Evolutionary conservation across 2,329 filamentous ascomycete genomes (phyloP).

Genomic region (Thermoascus crustaceus): DNA sequence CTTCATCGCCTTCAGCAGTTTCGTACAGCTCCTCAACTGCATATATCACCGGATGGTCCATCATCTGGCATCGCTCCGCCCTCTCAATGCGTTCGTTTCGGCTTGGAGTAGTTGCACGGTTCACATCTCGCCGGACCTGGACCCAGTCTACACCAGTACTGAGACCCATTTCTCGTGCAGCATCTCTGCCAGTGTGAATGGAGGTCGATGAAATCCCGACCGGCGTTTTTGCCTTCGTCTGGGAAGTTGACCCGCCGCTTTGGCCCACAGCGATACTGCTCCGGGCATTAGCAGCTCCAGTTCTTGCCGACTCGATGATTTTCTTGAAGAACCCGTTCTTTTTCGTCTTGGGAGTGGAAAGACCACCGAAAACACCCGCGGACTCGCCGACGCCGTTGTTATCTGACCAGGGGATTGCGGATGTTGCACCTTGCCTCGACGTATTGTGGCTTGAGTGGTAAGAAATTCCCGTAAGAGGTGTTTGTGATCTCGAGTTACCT

Average conservation of each 20-base stretch:
- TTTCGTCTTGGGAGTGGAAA: constrained; percentile 65
- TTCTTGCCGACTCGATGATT: constrained; percentile 89
- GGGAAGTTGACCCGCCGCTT: constrained; percentile 36
- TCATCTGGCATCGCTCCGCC: constrained; percentile 84
- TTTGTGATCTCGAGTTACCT: constrained; percentile 37
- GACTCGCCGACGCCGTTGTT: constrained; percentile 52
- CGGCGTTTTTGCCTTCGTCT: constrained; percentile 41
- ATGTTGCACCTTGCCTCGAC: constrained; percentile 50
- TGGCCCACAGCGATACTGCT: constrained; percentile 69
- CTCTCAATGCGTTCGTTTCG: constrained; percentile 78
- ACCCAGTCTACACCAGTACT: constrained; percentile 71
- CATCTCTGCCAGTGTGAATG: constrained; percentile 39
- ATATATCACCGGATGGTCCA: constrained; percentile 80
- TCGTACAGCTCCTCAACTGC: constrained; percentile 85
- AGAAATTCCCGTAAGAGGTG: constrained; percentile 64
- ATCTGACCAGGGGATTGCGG: constrained; percentile 54
- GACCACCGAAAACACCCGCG: constrained; percentile 65
- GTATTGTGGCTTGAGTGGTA: constrained; percentile 81
- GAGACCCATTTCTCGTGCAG: constrained; percentile 63
- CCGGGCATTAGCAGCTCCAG: constrained; percentile 79
- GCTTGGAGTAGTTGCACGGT: constrained; percentile 87
- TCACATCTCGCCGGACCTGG: constrained; percentile 92
- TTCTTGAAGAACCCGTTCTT: constrained; percentile 93
- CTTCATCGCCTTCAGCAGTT: constrained; percentile 81
- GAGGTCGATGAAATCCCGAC: constrained; percentile 37